Percentiles rank a stretch among this genome's conserved stretches.
Conservation (phyloP, 176 grass and related monocot genomes). For the barley (Hordeum vulgare) region DNA sequence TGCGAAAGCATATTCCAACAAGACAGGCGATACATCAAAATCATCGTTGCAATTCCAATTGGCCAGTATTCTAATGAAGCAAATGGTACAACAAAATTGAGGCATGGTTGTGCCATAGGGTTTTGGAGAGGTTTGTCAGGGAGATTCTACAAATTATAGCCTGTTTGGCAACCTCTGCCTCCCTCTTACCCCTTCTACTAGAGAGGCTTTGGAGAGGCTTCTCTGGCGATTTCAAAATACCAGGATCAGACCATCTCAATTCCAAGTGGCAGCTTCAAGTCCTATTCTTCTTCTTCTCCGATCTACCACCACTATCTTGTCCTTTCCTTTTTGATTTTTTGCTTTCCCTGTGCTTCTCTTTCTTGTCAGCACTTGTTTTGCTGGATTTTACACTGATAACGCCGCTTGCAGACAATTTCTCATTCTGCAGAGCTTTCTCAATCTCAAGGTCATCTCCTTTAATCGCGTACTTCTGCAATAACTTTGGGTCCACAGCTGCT, state of each 20-base stretch:
- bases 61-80: background rate
- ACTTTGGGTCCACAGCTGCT: constrained; percentile 41
- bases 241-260: background rate
- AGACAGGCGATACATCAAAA: no score
- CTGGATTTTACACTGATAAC: constrained; percentile 79
- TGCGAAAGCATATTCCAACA: no score
- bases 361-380: constrained; percentile 40
- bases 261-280: constrained; percentile 2
- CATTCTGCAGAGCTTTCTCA: constrained; percentile 54
- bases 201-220: background rate
- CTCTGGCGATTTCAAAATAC: background rate
- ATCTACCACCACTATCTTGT: constrained; percentile 49
- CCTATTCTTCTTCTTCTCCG: constrained; percentile 59
- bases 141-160: no score
- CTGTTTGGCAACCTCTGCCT: no score
- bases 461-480: constrained; percentile 68
- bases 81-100: constrained; percentile 1
- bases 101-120: no score
- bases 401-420: constrained; percentile 62
- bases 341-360: constrained; percentile 32
- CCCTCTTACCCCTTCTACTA: no score
- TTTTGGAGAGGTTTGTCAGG: background rate
- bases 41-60: background rate
- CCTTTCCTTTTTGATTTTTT: constrained; percentile 69
- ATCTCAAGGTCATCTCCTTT: constrained; percentile 42